Evolutionary conservation across 179 eudicot species (phyloP), one percentile per base, ranked within the genome.

Genomic region (Spergularia azorica): DNA sequence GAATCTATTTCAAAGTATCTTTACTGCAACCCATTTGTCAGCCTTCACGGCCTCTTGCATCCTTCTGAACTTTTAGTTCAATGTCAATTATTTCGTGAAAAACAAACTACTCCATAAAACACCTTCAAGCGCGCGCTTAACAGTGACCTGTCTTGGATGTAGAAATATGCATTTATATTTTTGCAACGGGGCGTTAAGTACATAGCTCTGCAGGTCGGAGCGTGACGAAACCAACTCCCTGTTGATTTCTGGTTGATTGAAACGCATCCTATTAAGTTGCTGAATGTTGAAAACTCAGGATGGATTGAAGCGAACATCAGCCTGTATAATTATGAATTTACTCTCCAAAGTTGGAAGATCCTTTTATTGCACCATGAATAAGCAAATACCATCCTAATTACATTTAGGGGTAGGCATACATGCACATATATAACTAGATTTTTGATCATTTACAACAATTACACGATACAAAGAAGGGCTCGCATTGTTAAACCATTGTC

Each of bases 391-490:
- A 39, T 15, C 73, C 63, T 20, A 8, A n/a, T 76, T 62, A 70
- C 46, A 26, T 8, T 38, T 3, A 43, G 48, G 48, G 4, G 48
- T 26, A 26, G 32, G 32, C 32, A 26, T 26, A 26, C 32, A 6
- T 43, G 8, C 48, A 43, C 48, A 43, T 43, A 3, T 6, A 43
- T 43, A 43, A 6, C 48, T 43, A 56, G n/a, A 61, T 65, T 43
- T 54, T 63, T 16, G 50, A 54, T 67, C 57, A 66, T 61, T 60
- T 32, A 48, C 73, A 54, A 74, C 76, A 54, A 65, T 52, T 72
- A 56, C 75, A 68, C 2, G 52, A 54, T 67, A 77, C 80, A 76
- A 57, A 26, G 52, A 58, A 26, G n/a, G n/a, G n/a, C n/a, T n/a
- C n/a, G n/a, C n/a, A n/a, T n/a, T n/a, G n/a, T n/a, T n/a, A n/a